Evolutionary conservation across 371 early-diverging fungal species (phyloP).

Genomic region (Mucor indicus): DNA sequence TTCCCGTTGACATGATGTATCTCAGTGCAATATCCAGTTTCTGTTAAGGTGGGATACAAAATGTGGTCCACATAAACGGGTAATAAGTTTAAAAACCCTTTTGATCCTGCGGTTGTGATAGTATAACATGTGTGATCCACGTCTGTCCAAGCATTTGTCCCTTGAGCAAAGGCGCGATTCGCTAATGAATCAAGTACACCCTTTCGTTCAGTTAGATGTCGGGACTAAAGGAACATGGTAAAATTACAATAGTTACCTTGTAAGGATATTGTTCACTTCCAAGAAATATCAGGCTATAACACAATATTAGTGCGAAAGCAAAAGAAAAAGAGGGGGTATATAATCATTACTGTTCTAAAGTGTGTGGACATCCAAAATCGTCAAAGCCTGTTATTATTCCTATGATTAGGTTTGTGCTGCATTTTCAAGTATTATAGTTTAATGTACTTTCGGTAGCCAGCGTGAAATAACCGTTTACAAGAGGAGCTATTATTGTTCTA

Average conservation of each 20-base stretch:
- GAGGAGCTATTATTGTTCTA: slow-evolving; percentile 41
- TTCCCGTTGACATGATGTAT: slow-evolving; percentile 58
- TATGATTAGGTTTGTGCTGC: not conserved
- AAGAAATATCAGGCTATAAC: slow-evolving; percentile 55
- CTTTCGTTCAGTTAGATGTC: too few species aligned
- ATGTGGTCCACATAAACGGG: slow-evolving; percentile 65
- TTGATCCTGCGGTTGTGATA: slow-evolving; percentile 64
- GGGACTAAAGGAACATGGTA: too few species aligned
- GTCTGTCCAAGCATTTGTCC: slow-evolving; percentile 70
- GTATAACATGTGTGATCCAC: slow-evolving; percentile 65
- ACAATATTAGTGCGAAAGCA: not conserved
- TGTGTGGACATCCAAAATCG: slow-evolving; percentile 70
- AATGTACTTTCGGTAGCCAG: slow-evolving; percentile 64
- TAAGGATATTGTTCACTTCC: slow-evolving; percentile 70
- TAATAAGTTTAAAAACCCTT: slow-evolving; percentile 64
- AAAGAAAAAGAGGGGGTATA: not conserved
- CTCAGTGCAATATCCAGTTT: slow-evolving; percentile 65
- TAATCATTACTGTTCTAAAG: slow-evolving; percentile 61
- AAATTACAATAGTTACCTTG: too few species aligned
- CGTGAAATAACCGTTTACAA: slow-evolving; percentile 64
- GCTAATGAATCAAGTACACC: slow-evolving; percentile 70
- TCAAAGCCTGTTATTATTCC: slow-evolving; percentile 46
- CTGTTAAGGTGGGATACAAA: slow-evolving; percentile 66
- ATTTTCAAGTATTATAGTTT: slow-evolving; percentile 1
- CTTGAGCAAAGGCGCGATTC: slow-evolving; percentile 67